Base-by-base conservation (phyloP, 2,329 filamentous ascomycete species). In the Penicillium sp. region DNA sequence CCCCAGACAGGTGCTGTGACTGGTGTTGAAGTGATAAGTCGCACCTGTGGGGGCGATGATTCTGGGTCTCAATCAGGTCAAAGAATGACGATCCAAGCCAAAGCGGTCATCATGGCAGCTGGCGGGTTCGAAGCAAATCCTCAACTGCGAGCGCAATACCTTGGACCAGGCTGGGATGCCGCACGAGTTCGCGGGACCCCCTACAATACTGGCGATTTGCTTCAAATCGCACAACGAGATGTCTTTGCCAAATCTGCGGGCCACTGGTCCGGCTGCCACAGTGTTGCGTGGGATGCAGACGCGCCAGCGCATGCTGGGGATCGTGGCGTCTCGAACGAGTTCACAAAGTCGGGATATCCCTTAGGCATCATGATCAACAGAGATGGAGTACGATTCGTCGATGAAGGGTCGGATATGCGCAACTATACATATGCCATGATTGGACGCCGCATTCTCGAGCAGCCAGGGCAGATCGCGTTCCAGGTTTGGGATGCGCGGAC, bases 341-440 rank as follows among this genome's bases (percentile, higher is more conserved):
- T 84, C 69, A 91, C 88, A 7, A 91, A 91, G 70, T 88, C 85
- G 0, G 88, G 88, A 1, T 90, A 90, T 66, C 88, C 88, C 0
- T 78, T 90, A 0, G 88, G 88, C 0, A 66, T 90, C 13, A 90
- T 89, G 84, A 60, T 90, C 17, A 90, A 91, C 67, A 72, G 74
- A 0, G 69, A 83, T 0, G 88, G 88, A 0, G 70, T 82, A 45
- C 79, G 88, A 1, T 90, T 90, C 68, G 86, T 90, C 0, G 88
- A 90, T 66, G 88, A 91, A 69, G 88, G 88, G 0, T 68, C 85
- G 9, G 88, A 90, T 66, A 72, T 89, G 65, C 79, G 88, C 2
- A 90, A 90, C 70, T 89, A 86, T 69, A 90, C 88, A 0, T 90
- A 90, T 67, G 88, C 88, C 28, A 84, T 84, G 66, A 89, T 90